phyloP scores from a whole-genome alignment of 176 grass and related monocot species.

The Oryza nivara region DNA sequence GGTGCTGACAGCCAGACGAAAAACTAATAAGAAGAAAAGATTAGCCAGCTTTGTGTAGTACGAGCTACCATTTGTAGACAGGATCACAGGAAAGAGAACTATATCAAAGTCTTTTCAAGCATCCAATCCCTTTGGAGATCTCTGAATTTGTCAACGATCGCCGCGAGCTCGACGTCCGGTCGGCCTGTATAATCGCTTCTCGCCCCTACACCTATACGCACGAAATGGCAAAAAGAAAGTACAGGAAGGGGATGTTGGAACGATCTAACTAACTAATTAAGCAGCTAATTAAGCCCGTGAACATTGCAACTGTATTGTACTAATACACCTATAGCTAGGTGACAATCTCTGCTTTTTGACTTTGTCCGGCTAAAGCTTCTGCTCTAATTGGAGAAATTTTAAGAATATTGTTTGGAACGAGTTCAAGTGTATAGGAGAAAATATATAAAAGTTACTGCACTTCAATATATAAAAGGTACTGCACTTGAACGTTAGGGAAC shows the following conservation, averaged over 20 bases:
- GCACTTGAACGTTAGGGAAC: neutral
- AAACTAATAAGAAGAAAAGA: neutral
- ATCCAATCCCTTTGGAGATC: neutral
- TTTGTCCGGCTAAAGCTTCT: neutral
- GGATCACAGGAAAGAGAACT: neutral
- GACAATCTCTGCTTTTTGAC: neutral
- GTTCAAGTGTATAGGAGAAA: neutral
- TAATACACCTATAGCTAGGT: neutral
- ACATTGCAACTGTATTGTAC: neutral
- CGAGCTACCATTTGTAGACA: neutral
- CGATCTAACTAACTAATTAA: neutral
- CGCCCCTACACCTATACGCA: neutral
- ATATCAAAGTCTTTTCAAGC: neutral
- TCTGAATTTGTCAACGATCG: conserved; percentile 8
- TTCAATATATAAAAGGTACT: neutral
- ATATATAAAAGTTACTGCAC: neutral
- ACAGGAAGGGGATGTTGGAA: neutral
- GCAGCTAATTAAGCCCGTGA: neutral
- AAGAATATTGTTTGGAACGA: neutral
- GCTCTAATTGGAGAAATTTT: neutral
- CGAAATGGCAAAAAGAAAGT: neutral
- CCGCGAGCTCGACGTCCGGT: neutral
- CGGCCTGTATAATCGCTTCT: neutral
- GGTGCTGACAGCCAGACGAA: neutral
- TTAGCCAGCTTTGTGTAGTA: neutral